Evolutionary conservation across 106 monocot genomes (phyloP).

Genomic region (Amphibolis antarctica): DNA sequence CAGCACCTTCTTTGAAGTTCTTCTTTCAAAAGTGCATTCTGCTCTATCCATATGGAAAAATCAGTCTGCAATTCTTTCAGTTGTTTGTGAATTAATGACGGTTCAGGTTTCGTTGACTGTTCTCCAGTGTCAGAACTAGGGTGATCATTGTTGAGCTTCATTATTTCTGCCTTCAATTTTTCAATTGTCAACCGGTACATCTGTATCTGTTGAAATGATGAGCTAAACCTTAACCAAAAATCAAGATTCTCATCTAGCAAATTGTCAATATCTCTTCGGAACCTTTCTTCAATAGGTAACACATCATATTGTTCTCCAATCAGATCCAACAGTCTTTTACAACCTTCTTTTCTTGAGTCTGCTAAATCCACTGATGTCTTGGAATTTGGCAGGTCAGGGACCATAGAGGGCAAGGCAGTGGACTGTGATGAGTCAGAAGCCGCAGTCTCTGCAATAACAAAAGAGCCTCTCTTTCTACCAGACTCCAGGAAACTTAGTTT

Average conservation of each 20-base stretch:
- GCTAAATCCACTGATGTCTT: not conserved
- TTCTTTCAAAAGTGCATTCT: slow-evolving; percentile 39
- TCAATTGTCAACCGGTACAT: slow-evolving; percentile 36
- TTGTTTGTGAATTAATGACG: slow-evolving; percentile 23
- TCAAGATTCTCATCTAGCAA: slow-evolving; percentile 79
- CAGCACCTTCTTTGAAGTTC: slow-evolving; percentile 50
- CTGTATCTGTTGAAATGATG: slow-evolving; percentile 76
- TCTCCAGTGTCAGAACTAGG: not conserved
- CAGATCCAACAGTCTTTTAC: not conserved
- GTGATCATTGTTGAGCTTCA: slow-evolving; percentile 17
- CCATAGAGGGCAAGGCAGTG: not conserved
- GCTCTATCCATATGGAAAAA: slow-evolving; percentile 62
- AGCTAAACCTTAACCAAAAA: slow-evolving; percentile 87
- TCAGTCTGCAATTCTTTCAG: slow-evolving; percentile 57
- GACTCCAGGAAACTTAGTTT: slow-evolving; percentile 32
- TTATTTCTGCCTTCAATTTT: slow-evolving; percentile 31
- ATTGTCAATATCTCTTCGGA: slow-evolving; percentile 67
- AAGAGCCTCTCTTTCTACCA: not conserved
- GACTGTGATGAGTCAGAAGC: not conserved
- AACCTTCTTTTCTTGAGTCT: not conserved
- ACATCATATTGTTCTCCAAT: not conserved
- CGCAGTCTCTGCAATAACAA: not conserved
- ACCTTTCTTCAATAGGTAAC: slow-evolving; percentile 47
- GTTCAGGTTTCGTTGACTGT: slow-evolving; percentile 11
- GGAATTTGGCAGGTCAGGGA: not conserved